phyloP scores from a whole-genome alignment of 2,329 filamentous ascomycete genomes.

The Colletotrichum cordylinicola region DNA sequence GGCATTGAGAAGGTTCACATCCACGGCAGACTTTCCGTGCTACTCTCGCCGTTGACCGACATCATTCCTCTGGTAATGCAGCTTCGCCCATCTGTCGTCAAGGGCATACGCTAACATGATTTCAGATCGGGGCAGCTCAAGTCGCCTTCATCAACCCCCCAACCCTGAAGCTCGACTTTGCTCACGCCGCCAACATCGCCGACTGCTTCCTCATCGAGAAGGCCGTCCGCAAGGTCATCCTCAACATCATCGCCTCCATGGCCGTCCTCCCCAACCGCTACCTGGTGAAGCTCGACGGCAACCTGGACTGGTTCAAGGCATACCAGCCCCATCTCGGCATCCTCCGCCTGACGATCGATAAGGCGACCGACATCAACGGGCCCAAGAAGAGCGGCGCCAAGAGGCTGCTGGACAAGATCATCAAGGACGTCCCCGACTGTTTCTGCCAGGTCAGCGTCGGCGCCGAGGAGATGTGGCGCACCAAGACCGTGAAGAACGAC shows the following conservation, averaged over 20 bases:
- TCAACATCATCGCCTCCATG: conserved; percentile 49
- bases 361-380: conserved; percentile 39
- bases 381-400: conserved; percentile 37
- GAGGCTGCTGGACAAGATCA: conserved; percentile 45
- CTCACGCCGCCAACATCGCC: conserved; percentile 50
- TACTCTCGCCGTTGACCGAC: conserved; percentile 50
- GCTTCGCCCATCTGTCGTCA: neutral
- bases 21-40: conserved; percentile 46
- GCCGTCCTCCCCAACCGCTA: conserved; percentile 54
- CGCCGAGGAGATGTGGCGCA: conserved; percentile 48
- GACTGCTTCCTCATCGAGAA: conserved; percentile 46
- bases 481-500: conserved; percentile 42
- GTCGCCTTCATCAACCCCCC: conserved; percentile 55
- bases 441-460: conserved; percentile 49
- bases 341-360: conserved; percentile 48
- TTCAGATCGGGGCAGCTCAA: conserved; percentile 52
- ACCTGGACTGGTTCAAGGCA: conserved; percentile 53
- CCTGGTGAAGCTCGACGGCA: conserved; percentile 51
- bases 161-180: conserved; percentile 50
- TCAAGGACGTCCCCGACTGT: conserved; percentile 53
- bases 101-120: neutral
- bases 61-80: conserved; percentile 47
- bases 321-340: conserved; percentile 48
- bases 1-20: conserved; percentile 51
- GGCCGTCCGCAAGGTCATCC: conserved; percentile 48